phyloP scores from a whole-genome alignment of 2,329 filamentous ascomycete species.

The Simplicillium aogashimaense region DNA sequence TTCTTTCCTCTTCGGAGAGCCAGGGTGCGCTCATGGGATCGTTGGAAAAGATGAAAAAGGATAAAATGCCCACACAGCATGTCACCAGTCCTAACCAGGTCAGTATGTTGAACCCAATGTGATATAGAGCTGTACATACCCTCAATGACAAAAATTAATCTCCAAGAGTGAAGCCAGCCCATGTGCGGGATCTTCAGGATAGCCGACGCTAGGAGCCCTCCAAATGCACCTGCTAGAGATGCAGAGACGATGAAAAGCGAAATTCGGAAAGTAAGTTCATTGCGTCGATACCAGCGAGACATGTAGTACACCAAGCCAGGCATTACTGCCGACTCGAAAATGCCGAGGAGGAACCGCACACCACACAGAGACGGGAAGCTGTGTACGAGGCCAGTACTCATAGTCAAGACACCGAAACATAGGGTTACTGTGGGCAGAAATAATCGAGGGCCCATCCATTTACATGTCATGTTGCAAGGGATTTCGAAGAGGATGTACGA shows the following conservation, averaged over 20 bases:
- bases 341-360: constrained; percentile 49
- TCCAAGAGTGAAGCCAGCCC: constrained; percentile 47
- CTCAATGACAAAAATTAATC: constrained; percentile 66
- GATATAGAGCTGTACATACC: constrained; percentile 15
- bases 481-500: constrained; percentile 58
- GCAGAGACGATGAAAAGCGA: constrained; percentile 57
- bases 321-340: constrained; percentile 57
- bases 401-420: constrained; percentile 46
- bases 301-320: constrained; percentile 59
- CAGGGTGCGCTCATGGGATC: constrained; percentile 56
- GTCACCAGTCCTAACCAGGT: constrained; percentile 38
- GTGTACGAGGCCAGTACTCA: constrained; percentile 52
- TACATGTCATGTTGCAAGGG: constrained; percentile 51
- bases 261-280: constrained; percentile 52
- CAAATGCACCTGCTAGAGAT: constrained; percentile 56
- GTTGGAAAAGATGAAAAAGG: constrained; percentile 55
- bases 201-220: constrained; percentile 51
- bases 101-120: not conserved
- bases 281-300: constrained; percentile 52
- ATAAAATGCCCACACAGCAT: constrained; percentile 39
- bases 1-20: constrained; percentile 53
- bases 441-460: constrained; percentile 55
- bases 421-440: constrained; percentile 49
- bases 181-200: constrained; percentile 50
- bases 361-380: constrained; percentile 34